These are phyloP conservation scores for Suillus bovinus DNA, from an alignment of 768 basidiomycete genomes.

Conservation along the genomic window DNA sequence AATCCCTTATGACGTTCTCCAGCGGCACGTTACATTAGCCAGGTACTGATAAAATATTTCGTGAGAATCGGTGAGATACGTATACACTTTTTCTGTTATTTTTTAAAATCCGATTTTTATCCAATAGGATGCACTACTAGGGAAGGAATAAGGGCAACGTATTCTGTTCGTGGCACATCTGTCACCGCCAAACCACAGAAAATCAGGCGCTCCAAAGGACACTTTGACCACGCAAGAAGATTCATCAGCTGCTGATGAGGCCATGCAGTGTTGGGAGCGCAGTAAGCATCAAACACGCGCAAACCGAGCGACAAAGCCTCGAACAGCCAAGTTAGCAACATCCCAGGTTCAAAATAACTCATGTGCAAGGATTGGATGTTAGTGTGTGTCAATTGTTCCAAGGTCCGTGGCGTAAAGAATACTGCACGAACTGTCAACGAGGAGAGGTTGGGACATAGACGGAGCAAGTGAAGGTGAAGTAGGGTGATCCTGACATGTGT, in stretches of 20 bases:
- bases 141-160: constrained; percentile 19
- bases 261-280: constrained; percentile 1
- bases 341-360: no score
- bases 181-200: constrained; percentile 14
- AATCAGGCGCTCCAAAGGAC: no score
- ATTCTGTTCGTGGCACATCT: constrained; percentile 16
- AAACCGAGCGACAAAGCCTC: not conserved
- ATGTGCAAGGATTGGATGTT: constrained; percentile 13
- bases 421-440: constrained; percentile 17
- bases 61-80: no score
- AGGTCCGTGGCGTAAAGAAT: no score
- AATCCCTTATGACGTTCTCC: no score
- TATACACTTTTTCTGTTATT: no score
- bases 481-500: no score
- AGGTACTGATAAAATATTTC: no score
- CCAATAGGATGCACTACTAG: no score
- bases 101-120: no score
- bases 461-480: constrained; percentile 18
- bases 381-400: constrained; percentile 12
- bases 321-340: constrained; percentile 4
- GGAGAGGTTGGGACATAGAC: constrained; percentile 21
- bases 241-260: constrained; percentile 15
- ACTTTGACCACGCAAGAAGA: constrained; percentile 9
- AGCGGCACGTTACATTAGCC: no score
- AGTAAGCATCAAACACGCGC: not conserved